A percentile compares a stretch with the other conserved stretches of the same genome.
Conservation (phyloP, 2,329 filamentous ascomycete species). For the Taxawa tesnikishii region DNA sequence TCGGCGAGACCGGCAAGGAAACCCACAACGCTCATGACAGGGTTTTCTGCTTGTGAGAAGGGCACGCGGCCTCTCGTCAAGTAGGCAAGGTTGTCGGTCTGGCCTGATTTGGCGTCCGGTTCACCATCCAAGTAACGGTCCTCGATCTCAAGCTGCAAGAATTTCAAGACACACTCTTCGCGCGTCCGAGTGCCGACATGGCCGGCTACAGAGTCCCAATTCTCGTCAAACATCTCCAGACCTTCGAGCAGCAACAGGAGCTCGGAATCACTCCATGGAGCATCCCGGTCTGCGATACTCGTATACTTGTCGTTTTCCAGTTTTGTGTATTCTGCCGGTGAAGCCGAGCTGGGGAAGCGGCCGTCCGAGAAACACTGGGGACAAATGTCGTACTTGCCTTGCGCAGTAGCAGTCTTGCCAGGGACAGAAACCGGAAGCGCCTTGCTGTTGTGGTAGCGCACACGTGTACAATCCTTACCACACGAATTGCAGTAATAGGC, state of each 20-base stretch:
- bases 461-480: conserved; percentile 72
- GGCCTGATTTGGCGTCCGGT: conserved; percentile 41
- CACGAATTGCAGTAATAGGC: conserved; percentile 78
- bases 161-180: conserved; percentile 94
- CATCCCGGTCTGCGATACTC: conserved; percentile 66
- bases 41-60: conserved; percentile 87
- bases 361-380: conserved; percentile 81
- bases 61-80: conserved; percentile 66
- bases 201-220: conserved; percentile 87
- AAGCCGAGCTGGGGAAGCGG: conserved; percentile 68
- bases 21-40: conserved; percentile 88
- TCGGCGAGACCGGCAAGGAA: conserved; percentile 89
- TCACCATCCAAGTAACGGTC: conserved; percentile 82
- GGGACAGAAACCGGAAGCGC: conserved; percentile 32
- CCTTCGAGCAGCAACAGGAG: conserved; percentile 80
- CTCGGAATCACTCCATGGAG: conserved; percentile 85
- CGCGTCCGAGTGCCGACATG: conserved; percentile 84
- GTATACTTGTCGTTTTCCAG: conserved; percentile 81
- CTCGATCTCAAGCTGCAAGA: conserved; percentile 91
- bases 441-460: conserved; percentile 60
- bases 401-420: conserved; percentile 39
- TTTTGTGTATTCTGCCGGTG: conserved; percentile 70
- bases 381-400: conserved; percentile 75
- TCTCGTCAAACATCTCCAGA: conserved; percentile 84
- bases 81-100: conserved; percentile 54